Evolutionary conservation across 2,329 filamentous ascomycete genomes (phyloP).

Genomic region (Ophiostoma fasciatum): DNA sequence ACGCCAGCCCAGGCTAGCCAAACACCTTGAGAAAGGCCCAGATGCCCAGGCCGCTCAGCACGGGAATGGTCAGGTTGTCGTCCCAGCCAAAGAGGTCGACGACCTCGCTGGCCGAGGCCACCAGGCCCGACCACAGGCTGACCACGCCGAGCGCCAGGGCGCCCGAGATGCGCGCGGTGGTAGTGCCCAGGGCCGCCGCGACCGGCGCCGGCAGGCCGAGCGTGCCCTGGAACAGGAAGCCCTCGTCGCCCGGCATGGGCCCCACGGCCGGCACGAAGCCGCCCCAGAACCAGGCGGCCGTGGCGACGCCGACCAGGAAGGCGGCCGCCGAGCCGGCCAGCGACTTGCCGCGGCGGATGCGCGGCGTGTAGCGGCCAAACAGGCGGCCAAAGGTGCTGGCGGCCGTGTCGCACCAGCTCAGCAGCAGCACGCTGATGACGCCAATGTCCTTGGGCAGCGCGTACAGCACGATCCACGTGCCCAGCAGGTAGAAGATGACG

Average conservation of each 20-base stretch:
- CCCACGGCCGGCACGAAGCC: slow-evolving; percentile 58
- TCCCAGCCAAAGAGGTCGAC: slow-evolving; percentile 89
- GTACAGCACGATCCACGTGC: slow-evolving; percentile 70
- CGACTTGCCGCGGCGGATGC: slow-evolving; percentile 76
- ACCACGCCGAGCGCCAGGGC: slow-evolving; percentile 61
- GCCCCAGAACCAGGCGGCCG: slow-evolving; percentile 79
- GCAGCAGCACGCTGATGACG: slow-evolving; percentile 73
- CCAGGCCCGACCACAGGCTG: slow-evolving; percentile 76
- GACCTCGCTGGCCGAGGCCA: slow-evolving; percentile 79
- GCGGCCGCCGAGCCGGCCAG: slow-evolving; percentile 79
- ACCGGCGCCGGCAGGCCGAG: slow-evolving; percentile 53
- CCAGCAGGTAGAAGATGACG: slow-evolving; percentile 90
- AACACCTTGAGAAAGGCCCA: slow-evolving; percentile 88
- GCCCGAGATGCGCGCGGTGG: slow-evolving; percentile 40
- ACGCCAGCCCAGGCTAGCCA: slow-evolving; percentile 28
- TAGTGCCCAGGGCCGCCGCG: slow-evolving; percentile 42
- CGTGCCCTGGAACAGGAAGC: slow-evolving; percentile 67
- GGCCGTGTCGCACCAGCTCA: slow-evolving; percentile 97
- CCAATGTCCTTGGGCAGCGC: slow-evolving; percentile 90
- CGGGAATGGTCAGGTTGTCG: slow-evolving; percentile 92
- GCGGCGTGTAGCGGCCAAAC: slow-evolving; percentile 78
- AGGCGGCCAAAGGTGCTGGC: slow-evolving; percentile 86
- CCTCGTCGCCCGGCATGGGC: slow-evolving; percentile 52
- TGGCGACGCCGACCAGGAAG: slow-evolving; percentile 66
- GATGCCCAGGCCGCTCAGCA: slow-evolving; percentile 75